Evolutionary conservation across 345 rosid genomes (phyloP), one percentile per base, ranked within the genome.

Genomic region (Eutrema heterophyllum): DNA sequence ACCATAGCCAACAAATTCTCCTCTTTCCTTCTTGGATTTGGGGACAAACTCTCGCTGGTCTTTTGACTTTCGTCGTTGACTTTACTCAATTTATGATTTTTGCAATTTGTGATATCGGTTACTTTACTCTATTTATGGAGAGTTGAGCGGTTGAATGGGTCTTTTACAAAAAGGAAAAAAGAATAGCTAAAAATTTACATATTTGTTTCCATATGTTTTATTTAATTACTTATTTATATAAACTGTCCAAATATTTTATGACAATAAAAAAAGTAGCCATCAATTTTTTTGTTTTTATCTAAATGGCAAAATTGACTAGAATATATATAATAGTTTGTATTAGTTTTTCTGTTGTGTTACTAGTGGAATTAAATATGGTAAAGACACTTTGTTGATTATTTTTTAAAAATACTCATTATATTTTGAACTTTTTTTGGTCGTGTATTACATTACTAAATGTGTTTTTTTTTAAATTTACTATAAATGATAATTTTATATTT

Each of bases 1-100:
- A 89, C 92, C 92, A 89, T 86, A 10, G 41, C 36, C 59, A 21
- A 70, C 39, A 2, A 72, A 16, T 11, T 9, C 7, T 16, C 33
- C 6, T 15, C 32, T 21, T 59, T 32, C 36, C 26, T 52, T 72
- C 43, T 62, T 63, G 43, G 15, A 24, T 30, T 30, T 40, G 15
- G 26, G 16, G 13, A 13, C 43, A 9, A 49, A 45, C 51, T 15
- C 41, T 26, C 14, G 10, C 5, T 54, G 44, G 66, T n/a, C 24
- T 9, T 24, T 57, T 59, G 16, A 51, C 55, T 11, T 70, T 66
- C 41, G 39, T 5, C n/a, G 21, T 60, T 21, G 45, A 30, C 38
- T 66, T 73, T 67, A 38, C 24, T 21, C 24, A 21, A 21, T 21
- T 57, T 54, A 24, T 9, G 18, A 8, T 7, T 18, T 21, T 29